These are phyloP conservation scores for Silene uniflora DNA, from an alignment of 148 eudicot species.

Conservation along the genomic window DNA sequence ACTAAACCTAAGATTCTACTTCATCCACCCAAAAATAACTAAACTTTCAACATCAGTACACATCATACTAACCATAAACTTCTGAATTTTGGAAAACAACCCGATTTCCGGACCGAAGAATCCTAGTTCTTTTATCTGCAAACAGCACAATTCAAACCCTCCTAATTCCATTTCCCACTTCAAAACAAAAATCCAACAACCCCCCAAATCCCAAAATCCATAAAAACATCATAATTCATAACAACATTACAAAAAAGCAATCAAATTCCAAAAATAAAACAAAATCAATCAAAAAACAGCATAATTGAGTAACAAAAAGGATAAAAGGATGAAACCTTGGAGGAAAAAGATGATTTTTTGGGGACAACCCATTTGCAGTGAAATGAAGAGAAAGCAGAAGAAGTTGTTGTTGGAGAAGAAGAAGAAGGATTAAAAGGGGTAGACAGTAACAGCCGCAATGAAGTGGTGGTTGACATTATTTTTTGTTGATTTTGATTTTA, in stretches of 20 bases:
- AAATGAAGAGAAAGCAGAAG: slow-evolving; percentile 19
- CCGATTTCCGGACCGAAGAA: neutral
- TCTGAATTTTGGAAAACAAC: neutral
- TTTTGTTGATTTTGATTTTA: neutral
- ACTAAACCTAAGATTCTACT: neutral
- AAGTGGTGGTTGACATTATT: slow-evolving; percentile 33
- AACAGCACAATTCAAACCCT: neutral
- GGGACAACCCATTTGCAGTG: slow-evolving; percentile 26
- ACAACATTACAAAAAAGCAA: neutral
- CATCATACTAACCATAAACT: too few species aligned
- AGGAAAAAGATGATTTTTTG: slow-evolving; percentile 24
- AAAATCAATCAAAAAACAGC: neutral
- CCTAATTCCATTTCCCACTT: slow-evolving; percentile 5
- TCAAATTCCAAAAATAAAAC: neutral
- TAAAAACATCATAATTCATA: neutral
- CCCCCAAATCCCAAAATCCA: neutral
- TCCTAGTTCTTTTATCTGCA: neutral
- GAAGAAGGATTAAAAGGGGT: slow-evolving; percentile 27
- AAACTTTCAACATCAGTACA: neutral
- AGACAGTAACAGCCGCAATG: slow-evolving; percentile 37
- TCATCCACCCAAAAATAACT: slow-evolving; percentile 1
- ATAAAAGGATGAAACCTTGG: slow-evolving; percentile 25
- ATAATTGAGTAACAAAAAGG: neutral
- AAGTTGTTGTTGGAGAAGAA: slow-evolving; percentile 19
- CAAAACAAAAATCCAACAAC: slow-evolving; percentile 11